Evolutionary conservation across 306 rosid genomes (phyloP).

Genomic region (Lathyrus oleraceus): DNA sequence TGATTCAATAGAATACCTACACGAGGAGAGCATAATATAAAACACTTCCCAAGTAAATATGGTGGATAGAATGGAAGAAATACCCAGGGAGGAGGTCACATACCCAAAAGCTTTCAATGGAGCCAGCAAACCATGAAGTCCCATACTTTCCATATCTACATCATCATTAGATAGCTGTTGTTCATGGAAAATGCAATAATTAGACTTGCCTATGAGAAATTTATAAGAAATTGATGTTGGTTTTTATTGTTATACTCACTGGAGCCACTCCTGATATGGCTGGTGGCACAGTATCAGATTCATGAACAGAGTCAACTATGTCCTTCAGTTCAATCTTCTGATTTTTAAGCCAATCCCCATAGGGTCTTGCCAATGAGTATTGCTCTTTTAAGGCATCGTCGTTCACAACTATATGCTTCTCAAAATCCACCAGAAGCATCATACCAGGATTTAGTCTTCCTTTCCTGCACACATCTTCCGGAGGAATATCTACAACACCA

Average conservation of each 20-base stretch:
- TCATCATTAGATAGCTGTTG: conserved; percentile 65
- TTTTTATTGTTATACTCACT: conserved; percentile 51
- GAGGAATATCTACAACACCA: conserved; percentile 95
- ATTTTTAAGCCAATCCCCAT: conserved; percentile 80
- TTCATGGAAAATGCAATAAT: conserved; percentile 30
- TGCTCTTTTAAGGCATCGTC: conserved; percentile 94
- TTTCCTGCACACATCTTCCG: conserved; percentile 82
- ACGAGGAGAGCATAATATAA: conserved; percentile 28
- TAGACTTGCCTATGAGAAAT: conserved; percentile 20
- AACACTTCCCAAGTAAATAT: conserved; percentile 29
- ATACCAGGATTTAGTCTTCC: conserved; percentile 98
- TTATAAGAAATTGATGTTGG: not conserved
- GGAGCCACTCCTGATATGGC: conserved; percentile 69
- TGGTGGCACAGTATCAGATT: conserved; percentile 67
- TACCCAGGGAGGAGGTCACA: conserved; percentile 28
- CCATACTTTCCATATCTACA: conserved; percentile 70
- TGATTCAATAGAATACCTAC: conserved; percentile 85
- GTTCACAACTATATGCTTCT: conserved; percentile 85
- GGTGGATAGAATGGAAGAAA: conserved; percentile 16
- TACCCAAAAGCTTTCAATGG: conserved; percentile 98
- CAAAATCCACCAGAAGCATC: conserved; percentile 99
- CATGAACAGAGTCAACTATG: conserved; percentile 68
- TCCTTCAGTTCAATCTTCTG: conserved; percentile 90
- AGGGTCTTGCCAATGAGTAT: conserved; percentile 88
- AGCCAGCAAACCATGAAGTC: conserved; percentile 73